A percentile compares a stretch with the other conserved stretches of the same genome.
These are phyloP conservation scores for Citrus mangshanensis DNA, from an alignment of 345 rosid species.

Conservation along the genomic window DNA sequence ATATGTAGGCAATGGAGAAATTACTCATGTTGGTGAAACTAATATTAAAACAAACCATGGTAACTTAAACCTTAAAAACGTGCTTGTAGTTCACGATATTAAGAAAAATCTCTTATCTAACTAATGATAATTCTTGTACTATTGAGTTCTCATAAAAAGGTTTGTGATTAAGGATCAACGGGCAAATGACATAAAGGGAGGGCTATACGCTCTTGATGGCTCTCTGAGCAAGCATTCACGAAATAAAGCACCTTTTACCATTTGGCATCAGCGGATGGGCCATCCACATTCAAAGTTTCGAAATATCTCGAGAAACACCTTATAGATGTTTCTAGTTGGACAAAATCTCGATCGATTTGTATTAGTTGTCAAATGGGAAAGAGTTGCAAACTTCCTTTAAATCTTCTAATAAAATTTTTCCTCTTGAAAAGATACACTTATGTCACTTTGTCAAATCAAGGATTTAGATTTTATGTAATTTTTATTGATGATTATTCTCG, in stretches of 20 bases:
- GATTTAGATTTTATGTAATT: not conserved
- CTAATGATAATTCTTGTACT: not conserved
- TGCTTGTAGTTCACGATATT: no score
- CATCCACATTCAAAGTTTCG: not conserved
- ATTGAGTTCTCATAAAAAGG: not conserved
- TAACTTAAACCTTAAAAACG: no score
- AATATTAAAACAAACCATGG: no score
- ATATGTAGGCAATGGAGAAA: no score
- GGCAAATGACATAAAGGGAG: not conserved
- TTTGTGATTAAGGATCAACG: not conserved
- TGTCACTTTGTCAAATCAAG: not conserved
- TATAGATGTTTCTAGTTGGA: not conserved
- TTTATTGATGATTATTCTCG: not conserved
- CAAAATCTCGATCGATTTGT: not conserved
- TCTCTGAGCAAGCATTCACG: not conserved
- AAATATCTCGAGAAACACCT: not conserved
- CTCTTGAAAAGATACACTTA: not conserved
- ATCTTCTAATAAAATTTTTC: not conserved
- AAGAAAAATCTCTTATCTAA: not conserved
- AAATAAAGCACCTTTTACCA: no score
- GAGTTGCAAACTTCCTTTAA: not conserved
- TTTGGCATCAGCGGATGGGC: not conserved
- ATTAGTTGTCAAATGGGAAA: not conserved
- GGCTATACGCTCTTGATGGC: not conserved
- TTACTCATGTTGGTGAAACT: no score